Base-by-base conservation (phyloP, 495 filamentous ascomycete genomes). In the Annulohypoxylon bovei region DNA sequence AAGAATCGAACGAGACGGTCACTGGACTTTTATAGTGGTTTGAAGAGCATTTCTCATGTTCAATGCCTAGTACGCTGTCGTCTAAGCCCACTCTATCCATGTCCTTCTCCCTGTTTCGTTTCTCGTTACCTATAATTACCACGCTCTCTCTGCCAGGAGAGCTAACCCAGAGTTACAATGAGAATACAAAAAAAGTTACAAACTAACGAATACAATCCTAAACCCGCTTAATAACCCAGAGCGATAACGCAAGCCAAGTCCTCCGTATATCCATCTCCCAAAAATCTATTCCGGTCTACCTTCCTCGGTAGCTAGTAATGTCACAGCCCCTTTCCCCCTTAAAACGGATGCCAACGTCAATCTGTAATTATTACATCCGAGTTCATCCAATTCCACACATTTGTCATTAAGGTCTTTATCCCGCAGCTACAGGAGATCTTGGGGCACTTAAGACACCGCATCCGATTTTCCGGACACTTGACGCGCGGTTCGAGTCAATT, bases 1-100 rank as follows among this genome's bases (percentile, higher is more conserved):
- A 40, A 8, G 4, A 40, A 50, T 8, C 6, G 12, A 35, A 2
- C 14, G 16, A 16, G 39, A 42, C 5, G 14, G 2, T 12, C 1
- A 6, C 16, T 16, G 5, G 3, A 7, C 0, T 6, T 42, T 12
- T 6, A 6, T 18, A 16, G 39, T 16, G 37, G 37, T 40, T 28
- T 42, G 44, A 40, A 32, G 23, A 20, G 37, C 27, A 33, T 37
- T 37, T 16, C 12, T 50, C 7, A 33, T 62, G 12, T 62, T 14
- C 16, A 62, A 30, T 50, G 9, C 35, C 22, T 25, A 40, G 18
- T 37, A 50, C 18, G 52, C 62, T 65, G 22, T 40, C 18, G 12
- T 25, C 33, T 54, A 53, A 53, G 52, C 22, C 33, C 57, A 49
- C 20, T 37, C 16, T 35, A 55, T 56, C n/a, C 22, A 18, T n/a